These are phyloP conservation scores for Russula vinacea DNA, from an alignment of 768 basidiomycete genomes.

Conservation along the genomic window DNA sequence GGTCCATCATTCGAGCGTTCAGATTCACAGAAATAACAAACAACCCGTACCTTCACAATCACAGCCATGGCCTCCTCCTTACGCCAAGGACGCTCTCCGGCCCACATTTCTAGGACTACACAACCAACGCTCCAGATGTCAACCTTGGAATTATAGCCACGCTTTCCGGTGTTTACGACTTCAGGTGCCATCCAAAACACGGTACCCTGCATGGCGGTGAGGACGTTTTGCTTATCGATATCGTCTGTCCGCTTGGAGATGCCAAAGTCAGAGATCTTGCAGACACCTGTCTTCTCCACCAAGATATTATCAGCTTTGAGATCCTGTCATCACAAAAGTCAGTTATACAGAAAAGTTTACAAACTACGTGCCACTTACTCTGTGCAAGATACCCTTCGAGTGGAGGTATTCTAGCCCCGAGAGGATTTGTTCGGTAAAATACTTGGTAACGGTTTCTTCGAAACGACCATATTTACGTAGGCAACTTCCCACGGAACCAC, in stretches of 20 bases:
- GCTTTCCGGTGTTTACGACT: constrained; percentile 81
- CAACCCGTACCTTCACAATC: constrained; percentile 77
- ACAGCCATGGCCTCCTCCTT: constrained; percentile 88
- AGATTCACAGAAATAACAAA: constrained; percentile 7
- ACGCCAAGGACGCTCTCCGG: constrained; percentile 91
- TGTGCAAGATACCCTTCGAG: constrained; percentile 84
- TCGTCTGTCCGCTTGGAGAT: constrained; percentile 96
- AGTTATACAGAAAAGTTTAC: constrained; percentile 4
- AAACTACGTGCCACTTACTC: constrained; percentile 48
- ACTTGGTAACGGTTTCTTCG: constrained; percentile 86
- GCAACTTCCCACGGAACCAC: constrained; percentile 90
- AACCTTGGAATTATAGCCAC: constrained; percentile 93
- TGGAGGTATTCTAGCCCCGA: constrained; percentile 92
- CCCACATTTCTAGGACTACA: constrained; percentile 99
- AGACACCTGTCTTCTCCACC: constrained; percentile 85
- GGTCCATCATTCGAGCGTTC: constrained; percentile 4
- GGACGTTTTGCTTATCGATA: constrained; percentile 73
- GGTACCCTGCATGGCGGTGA: constrained; percentile 94
- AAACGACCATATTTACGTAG: constrained; percentile 91
- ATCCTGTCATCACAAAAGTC: constrained; percentile 51
- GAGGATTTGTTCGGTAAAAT: constrained; percentile 89
- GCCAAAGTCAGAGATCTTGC: constrained; percentile 98
- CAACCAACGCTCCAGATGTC: constrained; percentile 99
- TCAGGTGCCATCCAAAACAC: constrained; percentile 99
- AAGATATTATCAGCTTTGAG: constrained; percentile 98